These are phyloP conservation scores for Voacanga thouarsii DNA, from an alignment of 257 asterid genomes.

Conservation along the genomic window DNA sequence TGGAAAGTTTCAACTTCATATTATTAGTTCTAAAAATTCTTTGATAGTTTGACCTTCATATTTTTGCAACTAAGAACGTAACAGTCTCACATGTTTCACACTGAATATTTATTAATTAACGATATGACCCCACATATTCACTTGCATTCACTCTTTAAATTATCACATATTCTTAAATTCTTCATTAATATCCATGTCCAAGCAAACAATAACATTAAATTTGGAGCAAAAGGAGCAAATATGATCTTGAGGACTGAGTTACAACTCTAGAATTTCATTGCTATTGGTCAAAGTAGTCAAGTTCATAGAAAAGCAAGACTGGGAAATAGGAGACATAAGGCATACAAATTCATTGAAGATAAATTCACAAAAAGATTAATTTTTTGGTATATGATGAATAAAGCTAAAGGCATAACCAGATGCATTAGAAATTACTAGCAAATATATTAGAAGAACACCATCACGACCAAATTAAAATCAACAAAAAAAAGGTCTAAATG, in stretches of 20 bases:
- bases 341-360: not conserved
- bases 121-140: not conserved
- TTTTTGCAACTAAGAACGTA: no score
- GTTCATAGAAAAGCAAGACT: not conserved
- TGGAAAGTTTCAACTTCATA: not conserved
- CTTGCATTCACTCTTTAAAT: not conserved
- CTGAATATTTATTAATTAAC: not conserved
- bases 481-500: not conserved
- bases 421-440: not conserved
- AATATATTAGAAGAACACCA: not conserved
- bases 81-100: not conserved
- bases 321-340: not conserved
- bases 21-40: not conserved
- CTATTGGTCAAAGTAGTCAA: not conserved
- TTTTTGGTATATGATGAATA: not conserved
- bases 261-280: not conserved
- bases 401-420: not conserved
- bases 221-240: not conserved
- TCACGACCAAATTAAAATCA: not conserved
- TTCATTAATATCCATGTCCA: not conserved
- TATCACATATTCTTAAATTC: not conserved
- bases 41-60: not conserved
- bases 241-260: not conserved
- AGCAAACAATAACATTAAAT: not conserved
- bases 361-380: not conserved